Base-by-base conservation (phyloP, 2,329 filamentous ascomycete species). In the Didymosphaeria variabile region DNA sequence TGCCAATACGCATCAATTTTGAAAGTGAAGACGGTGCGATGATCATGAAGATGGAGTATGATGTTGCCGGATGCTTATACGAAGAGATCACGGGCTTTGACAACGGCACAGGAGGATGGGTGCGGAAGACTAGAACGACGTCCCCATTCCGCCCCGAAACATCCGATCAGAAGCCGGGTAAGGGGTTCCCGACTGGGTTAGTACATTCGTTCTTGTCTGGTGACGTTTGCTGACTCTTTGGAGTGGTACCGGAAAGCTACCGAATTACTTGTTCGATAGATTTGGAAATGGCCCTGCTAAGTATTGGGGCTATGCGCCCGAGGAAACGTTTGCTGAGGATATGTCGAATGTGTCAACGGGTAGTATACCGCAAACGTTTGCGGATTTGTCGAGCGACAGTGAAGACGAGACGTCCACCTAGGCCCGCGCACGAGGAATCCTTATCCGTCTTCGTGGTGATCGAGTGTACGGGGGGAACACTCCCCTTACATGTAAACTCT, bases 1-100 rank as follows among this genome's bases (percentile, higher is more conserved):
- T 75, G 13, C 73, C 73, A 5, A 61, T 68, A 12, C 63, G 66
- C 8, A 66, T 75, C 3, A 65, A 65, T 2, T 75, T 74, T 19
- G 70, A 72, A 32, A 59, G 62, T 2, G 68, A 75, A 59, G 68
- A 73, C 17, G 72, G 72, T 12, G 65, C 71, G 6, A 70, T 73
- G 67, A 68, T 72, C 2, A 70, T 75, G 64, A 72, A 69, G 45
- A 59, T 74, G n/a, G 70, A 73, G 12, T 75, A 60, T 46, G 55
- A 51, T 12, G 23, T 63, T 15, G 51, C 15, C 2, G 51, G 44
- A 8, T 21, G 21, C 4, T 8, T 40, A 12, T 32, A 68, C 31
- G 64, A 69, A 34, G 66, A 69, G 15, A 46, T 60, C 32, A 36
- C 49, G 29, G 54, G 42, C 7, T 56, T 65, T 1, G 12, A 31